Evolutionary conservation across 2,329 filamentous ascomycete genomes (phyloP).

Genomic region (Exophiala alcalophila): DNA sequence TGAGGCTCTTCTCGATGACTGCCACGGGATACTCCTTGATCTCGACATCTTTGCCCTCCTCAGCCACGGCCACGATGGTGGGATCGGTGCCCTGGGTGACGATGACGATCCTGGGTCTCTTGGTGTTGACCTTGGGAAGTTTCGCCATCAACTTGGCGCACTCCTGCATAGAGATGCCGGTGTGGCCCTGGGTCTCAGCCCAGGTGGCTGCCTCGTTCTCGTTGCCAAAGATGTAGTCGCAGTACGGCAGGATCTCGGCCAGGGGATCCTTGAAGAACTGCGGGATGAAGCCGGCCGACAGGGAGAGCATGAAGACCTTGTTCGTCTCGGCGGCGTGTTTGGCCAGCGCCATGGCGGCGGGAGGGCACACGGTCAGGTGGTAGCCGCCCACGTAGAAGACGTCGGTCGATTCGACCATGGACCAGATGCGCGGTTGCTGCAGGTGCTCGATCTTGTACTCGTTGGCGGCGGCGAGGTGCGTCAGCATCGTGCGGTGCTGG

Average conservation of each 20-base stretch:
- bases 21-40: slow-evolving; percentile 79
- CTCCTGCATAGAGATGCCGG: slow-evolving; percentile 55
- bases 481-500: slow-evolving; percentile 91
- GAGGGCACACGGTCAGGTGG: slow-evolving; percentile 93
- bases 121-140: slow-evolving; percentile 73
- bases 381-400: slow-evolving; percentile 93
- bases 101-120: slow-evolving; percentile 80
- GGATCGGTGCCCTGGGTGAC: slow-evolving; percentile 93
- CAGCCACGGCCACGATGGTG: slow-evolving; percentile 74
- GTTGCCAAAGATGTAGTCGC: slow-evolving; percentile 96
- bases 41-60: slow-evolving; percentile 61
- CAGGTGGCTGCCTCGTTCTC: slow-evolving; percentile 91
- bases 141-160: slow-evolving; percentile 83
- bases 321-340: slow-evolving; percentile 84
- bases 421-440: slow-evolving; percentile 88
- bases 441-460: slow-evolving; percentile 94
- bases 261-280: slow-evolving; percentile 98
- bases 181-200: slow-evolving; percentile 75
- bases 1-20: slow-evolving; percentile 70
- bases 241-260: slow-evolving; percentile 83
- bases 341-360: slow-evolving; percentile 83
- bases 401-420: slow-evolving; percentile 81
- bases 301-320: slow-evolving; percentile 86
- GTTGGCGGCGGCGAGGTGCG: slow-evolving; percentile 93
- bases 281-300: slow-evolving; percentile 92